Base-by-base conservation (phyloP, 1,139 yeast species). In the Yamadazyma spencermartinsiae region DNA sequence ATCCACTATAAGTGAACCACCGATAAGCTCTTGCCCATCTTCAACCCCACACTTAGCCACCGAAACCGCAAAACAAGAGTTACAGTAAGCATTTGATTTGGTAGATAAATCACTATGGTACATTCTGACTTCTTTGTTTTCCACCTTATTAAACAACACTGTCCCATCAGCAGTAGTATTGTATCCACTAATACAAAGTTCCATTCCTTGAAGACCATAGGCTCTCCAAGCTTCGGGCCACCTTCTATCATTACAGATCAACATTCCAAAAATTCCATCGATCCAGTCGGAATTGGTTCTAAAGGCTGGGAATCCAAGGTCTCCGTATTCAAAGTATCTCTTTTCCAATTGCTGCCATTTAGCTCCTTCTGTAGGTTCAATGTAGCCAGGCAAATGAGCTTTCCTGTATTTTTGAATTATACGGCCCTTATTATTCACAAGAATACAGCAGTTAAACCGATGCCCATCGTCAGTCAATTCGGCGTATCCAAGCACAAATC, bases 171-270 rank as follows among this genome's bases (percentile, higher is more conserved):
- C 52, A 20, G 63, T 53, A 15, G 64, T 58, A 42, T 58, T 60
- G 41, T 57, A 60, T 4, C 65, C 64, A 33, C 51, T 56, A 27
- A 60, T 27, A 36, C 60, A 58, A 10, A 60, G 34, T 29, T 60
- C 64, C 56, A 57, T 56, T 7, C 64, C 64, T 46, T 59, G 64
- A 6, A 60, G 42, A 11, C 60, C 63, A 32, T 56, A 58, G 29
- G 48, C 39, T 49, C 67, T 60, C 68, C 68, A 63, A 10, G 66
- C 62, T 40, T 63, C 68, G 4, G 65, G 63, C 68, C 68, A 63
- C 48, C 68, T 56, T 48, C 68, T 53, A 44, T 63, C 68, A 38
- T 63, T 63, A 45, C 68, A 63, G 28, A 63, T 62, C 35, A 62
- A 45, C 55, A 59, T 60, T 15, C 64, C 63, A 35, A 58, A 42